phyloP scores from a whole-genome alignment of 441 rosid species.

The Populus hybrid region DNA sequence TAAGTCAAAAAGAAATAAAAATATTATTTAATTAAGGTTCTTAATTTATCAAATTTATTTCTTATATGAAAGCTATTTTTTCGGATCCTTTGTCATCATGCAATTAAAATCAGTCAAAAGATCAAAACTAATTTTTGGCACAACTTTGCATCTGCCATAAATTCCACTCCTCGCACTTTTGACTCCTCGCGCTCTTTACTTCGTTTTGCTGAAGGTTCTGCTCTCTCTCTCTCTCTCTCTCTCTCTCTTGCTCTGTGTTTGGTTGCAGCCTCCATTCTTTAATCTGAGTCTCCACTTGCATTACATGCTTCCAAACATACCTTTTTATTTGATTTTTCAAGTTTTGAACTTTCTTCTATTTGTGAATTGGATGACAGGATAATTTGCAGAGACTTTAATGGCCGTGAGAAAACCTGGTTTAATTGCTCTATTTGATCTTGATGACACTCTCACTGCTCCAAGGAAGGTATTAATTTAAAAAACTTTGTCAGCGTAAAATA shows the following conservation, averaged over 20 bases:
- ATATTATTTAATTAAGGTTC: too few species aligned
- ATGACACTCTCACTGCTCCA: slow-evolving; percentile 83
- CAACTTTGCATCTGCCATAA: slow-evolving; percentile 9
- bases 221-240: background rate
- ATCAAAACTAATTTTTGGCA: too few species aligned
- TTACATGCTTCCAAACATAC: background rate
- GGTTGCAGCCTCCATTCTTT: background rate
- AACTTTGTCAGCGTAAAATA: slow-evolving; percentile 2
- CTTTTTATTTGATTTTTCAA: background rate
- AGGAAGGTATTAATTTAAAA: slow-evolving; percentile 51
- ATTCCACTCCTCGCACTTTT: background rate
- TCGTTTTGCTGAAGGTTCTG: background rate
- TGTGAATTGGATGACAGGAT: slow-evolving; percentile 9
- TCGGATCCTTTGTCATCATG: too few species aligned
- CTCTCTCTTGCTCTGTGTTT: background rate
- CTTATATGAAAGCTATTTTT: too few species aligned
- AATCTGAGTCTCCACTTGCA: background rate
- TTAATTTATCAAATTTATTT: too few species aligned
- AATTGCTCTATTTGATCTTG: slow-evolving; percentile 57
- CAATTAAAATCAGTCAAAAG: too few species aligned
- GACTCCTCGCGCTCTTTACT: slow-evolving; percentile 8
- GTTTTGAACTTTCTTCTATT: background rate
- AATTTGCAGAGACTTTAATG: slow-evolving; percentile 28
- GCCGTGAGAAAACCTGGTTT: slow-evolving; percentile 54
- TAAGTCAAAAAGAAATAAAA: too few species aligned